These are phyloP conservation scores for Lanmaoa rubissima DNA, from an alignment of 768 basidiomycete genomes.

Conservation along the genomic window DNA sequence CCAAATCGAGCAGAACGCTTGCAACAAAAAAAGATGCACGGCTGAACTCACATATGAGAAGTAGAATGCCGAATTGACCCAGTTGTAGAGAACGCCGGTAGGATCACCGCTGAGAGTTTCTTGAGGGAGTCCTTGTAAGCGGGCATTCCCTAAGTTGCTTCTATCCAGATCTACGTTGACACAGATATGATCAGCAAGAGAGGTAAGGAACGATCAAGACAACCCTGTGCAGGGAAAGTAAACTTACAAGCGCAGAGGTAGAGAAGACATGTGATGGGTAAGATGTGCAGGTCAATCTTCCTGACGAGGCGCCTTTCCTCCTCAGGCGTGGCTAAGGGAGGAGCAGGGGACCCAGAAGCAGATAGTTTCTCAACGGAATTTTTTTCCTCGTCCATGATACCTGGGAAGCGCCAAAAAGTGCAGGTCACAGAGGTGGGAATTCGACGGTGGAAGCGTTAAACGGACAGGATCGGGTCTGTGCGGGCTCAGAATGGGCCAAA, in stretches of 20 bases:
- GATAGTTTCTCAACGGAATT: neutral
- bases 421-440: neutral
- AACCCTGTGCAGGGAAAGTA: neutral
- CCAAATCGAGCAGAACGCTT: neutral
- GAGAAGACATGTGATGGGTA: conserved; percentile 63
- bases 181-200: conserved; percentile 1
- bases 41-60: conserved; percentile 62
- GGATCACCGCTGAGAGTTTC: conserved; percentile 67
- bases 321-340: conserved; percentile 25
- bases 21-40: neutral
- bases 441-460: neutral
- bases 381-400: conserved; percentile 24
- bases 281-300: conserved; percentile 36
- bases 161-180: conserved; percentile 54
- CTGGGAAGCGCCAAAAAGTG: neutral
- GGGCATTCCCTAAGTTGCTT: conserved; percentile 76
- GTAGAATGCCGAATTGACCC: conserved; percentile 76
- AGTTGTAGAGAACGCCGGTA: conserved; percentile 63
- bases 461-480: neutral
- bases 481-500: neutral
- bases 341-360: neutral
- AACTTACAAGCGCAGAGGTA: conserved; percentile 72
- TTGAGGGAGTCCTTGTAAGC: conserved; percentile 68
- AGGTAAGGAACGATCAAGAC: neutral
- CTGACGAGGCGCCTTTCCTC: conserved; percentile 38